Base-by-base conservation (phyloP, 2,329 filamentous ascomycete species). In the Alternaria longipes region DNA sequence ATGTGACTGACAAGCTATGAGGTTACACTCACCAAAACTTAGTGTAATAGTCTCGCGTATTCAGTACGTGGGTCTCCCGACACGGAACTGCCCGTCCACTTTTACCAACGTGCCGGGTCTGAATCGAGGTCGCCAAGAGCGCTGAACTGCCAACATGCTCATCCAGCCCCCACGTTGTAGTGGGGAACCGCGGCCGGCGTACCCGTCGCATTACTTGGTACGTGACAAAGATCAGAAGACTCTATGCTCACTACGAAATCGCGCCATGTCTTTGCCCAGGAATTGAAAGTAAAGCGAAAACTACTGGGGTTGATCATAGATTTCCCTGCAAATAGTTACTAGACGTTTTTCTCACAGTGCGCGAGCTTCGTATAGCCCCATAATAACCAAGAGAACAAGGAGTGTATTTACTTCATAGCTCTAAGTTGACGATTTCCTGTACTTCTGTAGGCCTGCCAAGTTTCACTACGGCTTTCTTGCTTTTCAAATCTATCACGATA, bases 401-500 rank as follows among this genome's bases (percentile, higher is more conserved):
- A 50, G 46, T 36, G 22, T 20, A 38, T 36, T 11, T 24, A 26
- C 6, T 18, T 57, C 46, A 75, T 34, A 77, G 40, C 28, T 60
- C 60, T 36, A 78, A 14, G 8, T 64, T 50, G 26, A 76, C 49
- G 5, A 45, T 69, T 42, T 77, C 72, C 24, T 75, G 72, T 16
- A 65, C 67, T 32, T 77, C 56, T 8, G 70, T 77, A 22, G 76
- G 77, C 32, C 68, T 71, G 1, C 76, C 77, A 49, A 75, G 32
- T 32, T 64, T 71, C 8, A 79, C 66, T 3, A 74, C 64, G 1
- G 68, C 76, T 32, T 57, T 74, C 63, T 57, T 75, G 11, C 52
- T 70, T 64, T 66, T 75, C 65, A 79, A 56, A 62, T 79, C 75
- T 72, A 77, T 78, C 4, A 79, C 67, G 34, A 79, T 74, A 52